Evolutionary conservation across 495 filamentous ascomycete species (phyloP).

Genomic region (Penicillium waksmanii): DNA sequence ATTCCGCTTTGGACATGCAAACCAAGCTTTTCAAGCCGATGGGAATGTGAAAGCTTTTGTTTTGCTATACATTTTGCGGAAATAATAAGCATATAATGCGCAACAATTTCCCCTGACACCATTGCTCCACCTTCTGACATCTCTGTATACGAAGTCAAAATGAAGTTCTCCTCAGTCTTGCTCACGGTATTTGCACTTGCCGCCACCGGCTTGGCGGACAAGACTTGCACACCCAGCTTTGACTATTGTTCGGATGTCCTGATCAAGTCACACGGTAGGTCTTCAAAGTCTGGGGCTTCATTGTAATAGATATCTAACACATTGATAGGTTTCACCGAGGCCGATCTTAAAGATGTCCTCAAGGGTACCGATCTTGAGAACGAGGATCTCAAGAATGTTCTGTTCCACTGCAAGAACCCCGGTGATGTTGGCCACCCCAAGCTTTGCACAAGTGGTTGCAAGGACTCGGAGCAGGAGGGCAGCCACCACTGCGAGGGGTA

Average conservation of each 20-base stretch:
- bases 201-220: slow-evolving; percentile 33
- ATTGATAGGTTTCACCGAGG: slow-evolving; percentile 37
- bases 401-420: slow-evolving; percentile 47
- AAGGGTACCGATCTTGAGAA: slow-evolving; percentile 38
- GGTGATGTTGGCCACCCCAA: slow-evolving; percentile 42
- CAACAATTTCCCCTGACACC: background rate
- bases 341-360: slow-evolving; percentile 35
- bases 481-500: slow-evolving; percentile 39
- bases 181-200: slow-evolving; percentile 30
- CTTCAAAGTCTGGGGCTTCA: background rate
- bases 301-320: background rate
- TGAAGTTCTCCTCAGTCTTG: slow-evolving; percentile 35
- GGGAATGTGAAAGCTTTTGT: slow-evolving; percentile 21
- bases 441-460: slow-evolving; percentile 39
- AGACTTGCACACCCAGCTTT: slow-evolving; percentile 46
- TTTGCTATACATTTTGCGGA: background rate
- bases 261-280: slow-evolving; percentile 38
- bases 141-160: slow-evolving; percentile 13
- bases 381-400: slow-evolving; percentile 33
- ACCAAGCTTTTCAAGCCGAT: slow-evolving; percentile 19
- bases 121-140: slow-evolving; percentile 2
- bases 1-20: slow-evolving; percentile 21
- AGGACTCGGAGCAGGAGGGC: slow-evolving; percentile 35
- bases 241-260: slow-evolving; percentile 44
- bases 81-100: slow-evolving; percentile 4